Base-by-base conservation (phyloP, 176 grass and related monocot genomes). In the Areca catechu region DNA sequence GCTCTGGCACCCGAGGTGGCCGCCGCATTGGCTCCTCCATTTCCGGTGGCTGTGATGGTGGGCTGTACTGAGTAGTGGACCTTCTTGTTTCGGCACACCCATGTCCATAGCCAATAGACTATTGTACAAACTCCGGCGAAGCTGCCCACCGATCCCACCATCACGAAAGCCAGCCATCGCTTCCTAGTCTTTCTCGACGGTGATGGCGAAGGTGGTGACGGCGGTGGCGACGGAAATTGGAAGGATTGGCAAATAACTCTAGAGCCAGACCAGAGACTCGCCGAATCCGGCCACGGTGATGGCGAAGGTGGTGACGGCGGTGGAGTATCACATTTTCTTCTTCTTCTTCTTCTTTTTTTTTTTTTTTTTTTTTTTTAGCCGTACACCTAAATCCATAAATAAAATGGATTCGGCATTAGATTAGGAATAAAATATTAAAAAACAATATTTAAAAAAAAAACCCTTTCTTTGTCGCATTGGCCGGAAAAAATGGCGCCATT, bases 51-150 rank as follows among this genome's bases (percentile, higher is more conserved):
- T 4, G 52, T 4, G 24, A 88, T 43, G 10, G 77, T 79, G 22
- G 87, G 93, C 51, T 88, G 77, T 7, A 97, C 93, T 20, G 93
- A 88, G 72, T 97, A 91, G 69, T 97, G 87, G 3, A 98, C 79
- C 49, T 84, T 69, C 72, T 98, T 88, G 34, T 82, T 79, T 74
- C 70, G 74, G 66, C 77, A 88, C 60, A 98, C 61, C 22, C 73
- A 68, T 56, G 76, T 75, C 19, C 80, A 53, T 53, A 98, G 15
- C 74, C 71, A 80, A 48, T 88, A 85, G 12, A 82, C 34, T 62
- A 98, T 61, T 24, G 87, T 72, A 58, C 87, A 92, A 34, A 92
- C 22, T 0, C 93, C 87, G 0, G 74, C 27, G 22, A 87, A 88
- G 6, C 1, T 7, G 3, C 87, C 93, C 12, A 98, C 83, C 0